Evolutionary conservation across 2,329 filamentous ascomycete genomes (phyloP).

Genomic region (Diaporthe caulivora): DNA sequence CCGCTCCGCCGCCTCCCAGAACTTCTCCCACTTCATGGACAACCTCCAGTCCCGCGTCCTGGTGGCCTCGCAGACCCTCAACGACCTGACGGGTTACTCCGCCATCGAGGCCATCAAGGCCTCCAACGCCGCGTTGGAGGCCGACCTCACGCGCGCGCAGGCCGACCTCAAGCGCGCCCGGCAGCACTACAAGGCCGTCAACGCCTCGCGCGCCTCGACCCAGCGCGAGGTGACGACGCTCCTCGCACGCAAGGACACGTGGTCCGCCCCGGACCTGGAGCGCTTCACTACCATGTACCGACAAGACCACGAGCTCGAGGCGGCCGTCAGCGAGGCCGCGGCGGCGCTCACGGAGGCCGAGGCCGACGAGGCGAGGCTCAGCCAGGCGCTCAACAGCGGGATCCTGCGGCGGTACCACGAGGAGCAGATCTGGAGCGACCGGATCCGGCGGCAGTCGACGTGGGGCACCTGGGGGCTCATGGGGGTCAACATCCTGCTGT

Average conservation of each 20-base stretch:
- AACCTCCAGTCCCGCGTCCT: slow-evolving; percentile 87
- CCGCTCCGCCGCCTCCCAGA: slow-evolving; percentile 56
- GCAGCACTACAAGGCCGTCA: slow-evolving; percentile 83
- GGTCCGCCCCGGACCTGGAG: slow-evolving; percentile 89
- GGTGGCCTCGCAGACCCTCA: slow-evolving; percentile 87
- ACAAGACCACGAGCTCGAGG: slow-evolving; percentile 92
- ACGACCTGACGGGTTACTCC: slow-evolving; percentile 94
- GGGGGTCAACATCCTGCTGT: slow-evolving; percentile 93
- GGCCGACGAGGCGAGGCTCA: slow-evolving; percentile 81
- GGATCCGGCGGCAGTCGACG: slow-evolving; percentile 94
- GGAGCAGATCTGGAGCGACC: slow-evolving; percentile 99
- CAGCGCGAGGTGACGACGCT: slow-evolving; percentile 97
- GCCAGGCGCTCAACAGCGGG: slow-evolving; percentile 80
- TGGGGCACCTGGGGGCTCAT: slow-evolving; percentile 99
- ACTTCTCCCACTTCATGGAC: slow-evolving; percentile 84
- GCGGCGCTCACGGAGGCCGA: slow-evolving; percentile 81
- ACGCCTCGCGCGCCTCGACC: slow-evolving; percentile 84
- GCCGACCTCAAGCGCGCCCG: slow-evolving; percentile 78
- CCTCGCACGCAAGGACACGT: slow-evolving; percentile 92
- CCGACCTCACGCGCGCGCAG: slow-evolving; percentile 70
- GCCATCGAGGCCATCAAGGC: slow-evolving; percentile 88
- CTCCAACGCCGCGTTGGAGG: slow-evolving; percentile 78
- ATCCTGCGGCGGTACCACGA: slow-evolving; percentile 96
- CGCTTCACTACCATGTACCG: slow-evolving; percentile 94
- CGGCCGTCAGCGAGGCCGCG: slow-evolving; percentile 80